phyloP scores from a whole-genome alignment of 495 filamentous ascomycete species.

The Hyaloscypha bicolor region DNA sequence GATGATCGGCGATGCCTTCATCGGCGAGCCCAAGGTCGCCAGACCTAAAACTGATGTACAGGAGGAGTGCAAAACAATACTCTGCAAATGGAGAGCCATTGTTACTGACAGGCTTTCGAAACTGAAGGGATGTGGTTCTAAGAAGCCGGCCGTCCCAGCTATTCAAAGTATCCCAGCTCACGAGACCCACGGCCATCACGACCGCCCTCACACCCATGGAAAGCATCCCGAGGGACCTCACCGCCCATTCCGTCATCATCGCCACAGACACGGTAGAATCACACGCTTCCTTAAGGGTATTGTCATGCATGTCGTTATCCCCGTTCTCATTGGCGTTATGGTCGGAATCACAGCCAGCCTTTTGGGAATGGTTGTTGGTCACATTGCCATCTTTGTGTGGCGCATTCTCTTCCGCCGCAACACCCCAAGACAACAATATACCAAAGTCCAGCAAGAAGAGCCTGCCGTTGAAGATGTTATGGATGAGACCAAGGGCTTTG shows the following conservation, averaged over 20 bases:
- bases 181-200: constrained; percentile 17
- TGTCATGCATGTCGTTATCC: constrained; percentile 51
- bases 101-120: constrained; percentile 41
- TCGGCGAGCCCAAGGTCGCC: constrained; percentile 21
- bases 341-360: constrained; percentile 55
- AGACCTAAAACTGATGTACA: constrained; percentile 9
- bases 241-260: constrained; percentile 26
- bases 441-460: constrained; percentile 23
- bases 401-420: constrained; percentile 39
- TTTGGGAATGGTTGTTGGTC: constrained; percentile 54
- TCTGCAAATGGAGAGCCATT: constrained; percentile 50
- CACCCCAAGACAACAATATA: constrained; percentile 7
- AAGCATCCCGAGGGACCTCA: constrained; percentile 18
- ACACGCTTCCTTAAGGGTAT: constrained; percentile 47
- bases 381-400: constrained; percentile 48
- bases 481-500: constrained; percentile 27
- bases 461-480: constrained; percentile 8
- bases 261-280: constrained; percentile 38
- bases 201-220: constrained; percentile 12
- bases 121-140: constrained; percentile 34
- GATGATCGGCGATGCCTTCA: constrained; percentile 42
- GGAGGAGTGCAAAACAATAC: constrained; percentile 44
- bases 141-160: constrained; percentile 22
- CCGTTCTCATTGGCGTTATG: constrained; percentile 52
- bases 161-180: constrained; percentile 5